Evolutionary conservation across 2,329 filamentous ascomycete genomes (phyloP), one percentile per base, ranked within the genome.

Genomic region (Acrocalymma vagum): DNA sequence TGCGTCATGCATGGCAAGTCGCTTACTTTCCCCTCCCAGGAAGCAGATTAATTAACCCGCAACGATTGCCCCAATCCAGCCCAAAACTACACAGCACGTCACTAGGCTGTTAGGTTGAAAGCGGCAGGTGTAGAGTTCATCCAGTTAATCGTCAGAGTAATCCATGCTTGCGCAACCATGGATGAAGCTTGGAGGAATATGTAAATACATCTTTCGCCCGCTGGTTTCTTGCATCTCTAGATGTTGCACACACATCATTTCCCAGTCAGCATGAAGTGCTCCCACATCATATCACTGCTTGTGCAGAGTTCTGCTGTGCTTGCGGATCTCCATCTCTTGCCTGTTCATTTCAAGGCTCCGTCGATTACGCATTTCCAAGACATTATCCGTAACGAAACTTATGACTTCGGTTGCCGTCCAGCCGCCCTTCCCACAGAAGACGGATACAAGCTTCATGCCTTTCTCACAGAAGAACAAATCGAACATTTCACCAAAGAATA

Each of bases 321-420:
- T 18, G 60, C 39, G 16, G 53, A 62, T 25, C 62, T 65, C 28
- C 53, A 62, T 25, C 62, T 65, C 28, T 29, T 64, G 25, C 60
- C 61, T 29, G 55, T 66, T 18, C 55, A 62, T 25, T 53, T 66
- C 51, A 63, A 57, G 30, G 63, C 61, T n/a, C 63, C 63, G 7
- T 52, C 55, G 1, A 42, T 60, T 7, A 49, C 42, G 5, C 62
- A 68, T 44, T 66, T 67, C 28, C 36, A 47, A 13, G 63, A 66
- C 24, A 58, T 68, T 17, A 63, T 68, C 10, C 56, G 57, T 44
- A 68, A 68, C 30, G 61, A 62, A 35, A 65, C 62, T 7, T 63
- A 62, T 43, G 64, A 67, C 48, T 60, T 67, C 42, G 64, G 64
- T 26, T 67, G 64, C 52, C 48, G 61, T 36, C 55, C 64, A n/a